Evolutionary conservation across 441 rosid genomes (phyloP), one percentile per base, ranked within the genome.

Genomic region (Pelargonium fulgidum): DNA sequence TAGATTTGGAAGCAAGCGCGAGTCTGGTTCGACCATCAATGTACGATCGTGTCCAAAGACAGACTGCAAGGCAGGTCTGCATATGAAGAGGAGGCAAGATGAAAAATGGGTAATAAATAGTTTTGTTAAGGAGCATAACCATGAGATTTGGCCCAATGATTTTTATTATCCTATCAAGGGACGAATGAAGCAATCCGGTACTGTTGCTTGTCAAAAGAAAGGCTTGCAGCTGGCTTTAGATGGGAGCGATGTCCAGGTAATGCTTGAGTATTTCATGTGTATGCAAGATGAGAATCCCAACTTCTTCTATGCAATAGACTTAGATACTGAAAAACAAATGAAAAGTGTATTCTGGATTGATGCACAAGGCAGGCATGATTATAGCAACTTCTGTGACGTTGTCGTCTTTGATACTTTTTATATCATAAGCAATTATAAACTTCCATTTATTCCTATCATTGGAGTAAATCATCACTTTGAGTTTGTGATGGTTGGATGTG

Each of bases 1-100:
- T 73, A 84, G 97, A 84, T 91, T 89, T 26, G 97, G 97, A 48
- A 83, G 89, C 0, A 91, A 86, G 76, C 77, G 95, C 74, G 97
- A 91, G 69, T 89, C 89, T 78, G 97, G 89, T 69, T 26, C 29
- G 2, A 26, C 29, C 29, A 26, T 26, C 29, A 26, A 26, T 26
- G 29, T 26, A 17, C 50, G 70, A 14, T 69, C 79, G 26, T 65
- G 72, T 0, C 65, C 70, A 72, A 76, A 76, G 72, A 76, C 79
- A 0, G 72, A 76, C 19, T 76, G 79, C 82, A 86, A 85, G 70
- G 91, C 90, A 0, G 85, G 91, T 62, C 58, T 89, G 77, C 89
- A 89, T 62, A 77, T 89, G 80, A 89, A 89, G 77, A 86, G 86
- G 71, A 81, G 79, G 67, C 82, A 77, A 50, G 83, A 89, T 36